phyloP scores from a whole-genome alignment of 129 eudicot genomes.

The Deinandra increscens region DNA sequence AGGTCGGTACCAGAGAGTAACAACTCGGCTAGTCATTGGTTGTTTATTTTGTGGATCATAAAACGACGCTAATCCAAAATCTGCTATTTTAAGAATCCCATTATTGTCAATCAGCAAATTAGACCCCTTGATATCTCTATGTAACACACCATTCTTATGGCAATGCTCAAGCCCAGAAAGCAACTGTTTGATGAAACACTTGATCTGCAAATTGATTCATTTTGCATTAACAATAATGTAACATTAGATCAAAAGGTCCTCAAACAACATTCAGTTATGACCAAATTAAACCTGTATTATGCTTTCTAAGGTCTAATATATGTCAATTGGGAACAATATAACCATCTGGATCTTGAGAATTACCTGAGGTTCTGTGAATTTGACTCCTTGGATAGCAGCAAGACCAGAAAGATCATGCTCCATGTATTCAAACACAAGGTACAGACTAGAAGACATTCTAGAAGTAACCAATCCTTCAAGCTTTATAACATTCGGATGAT shows the following conservation, averaged over 20 bases:
- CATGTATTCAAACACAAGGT: slow-evolving; percentile 84
- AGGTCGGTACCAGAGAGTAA: slow-evolving; percentile 95
- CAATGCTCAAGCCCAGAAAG: slow-evolving; percentile 78
- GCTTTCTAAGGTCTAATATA: not conserved
- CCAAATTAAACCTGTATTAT: not conserved
- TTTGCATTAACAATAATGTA: not conserved
- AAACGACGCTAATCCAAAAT: slow-evolving; percentile 67
- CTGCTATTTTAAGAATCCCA: slow-evolving; percentile 73
- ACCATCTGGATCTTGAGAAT: slow-evolving; percentile 9
- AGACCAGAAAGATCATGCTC: slow-evolving; percentile 96
- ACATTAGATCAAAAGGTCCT: not conserved
- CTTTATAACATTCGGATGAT: slow-evolving; percentile 89
- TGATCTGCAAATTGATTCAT: slow-evolving; percentile 40
- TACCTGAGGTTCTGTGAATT: slow-evolving; percentile 86
- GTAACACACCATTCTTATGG: slow-evolving; percentile 68
- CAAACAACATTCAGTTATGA: slow-evolving; percentile 1
- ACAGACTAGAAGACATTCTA: slow-evolving; percentile 78
- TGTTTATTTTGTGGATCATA: slow-evolving; percentile 54
- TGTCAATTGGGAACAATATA: not conserved
- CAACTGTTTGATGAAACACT: slow-evolving; percentile 64
- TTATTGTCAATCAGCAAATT: slow-evolving; percentile 66
- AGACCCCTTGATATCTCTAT: slow-evolving; percentile 76
- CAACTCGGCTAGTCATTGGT: slow-evolving; percentile 86
- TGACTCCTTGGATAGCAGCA: slow-evolving; percentile 59
- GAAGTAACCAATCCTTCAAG: slow-evolving; percentile 91